Evolutionary conservation across 2,329 filamentous ascomycete genomes (phyloP), one percentile per base, ranked within the genome.

Genomic region (Ophiocordyceps camponoti-leonardi): DNA sequence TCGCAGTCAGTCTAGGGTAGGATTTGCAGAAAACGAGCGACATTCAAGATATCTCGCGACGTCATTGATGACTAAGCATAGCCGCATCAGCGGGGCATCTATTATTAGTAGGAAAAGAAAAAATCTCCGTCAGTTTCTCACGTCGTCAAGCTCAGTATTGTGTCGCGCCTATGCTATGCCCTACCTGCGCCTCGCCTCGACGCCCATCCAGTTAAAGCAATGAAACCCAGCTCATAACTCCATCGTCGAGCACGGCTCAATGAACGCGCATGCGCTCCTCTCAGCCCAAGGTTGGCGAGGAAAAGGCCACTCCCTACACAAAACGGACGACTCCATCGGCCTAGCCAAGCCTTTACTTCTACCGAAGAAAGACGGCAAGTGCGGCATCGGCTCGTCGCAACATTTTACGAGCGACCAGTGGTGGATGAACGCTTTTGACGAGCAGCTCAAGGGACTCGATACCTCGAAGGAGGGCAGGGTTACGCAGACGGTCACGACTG

Each of bases 341-440:
- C 79, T 96, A 46, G 78, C 80, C 23, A 84, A 83, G 54, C 90
- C 90, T 6, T 73, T 96, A 26, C 77, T 94, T 35, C 74, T 94
- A 47, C 79, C 83, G 48, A 81, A 84, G 54, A 94, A 94, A 63
- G 73, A 81, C 54, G 83, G 94, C 61, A 82, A 75, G 26, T 71
- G 84, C 45, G 90, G 90, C 22, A 69, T 96, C 6, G 90, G 90
- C 46, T 79, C 84, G 58, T 86, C 85, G 61, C 69, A 72, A 47
- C 73, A 78, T 50, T 71, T 71, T 50, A 75, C 73, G 20, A 75
- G 71, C 53, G 90, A 95, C 58, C 87, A 94, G 61, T 98, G 92
- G 92, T 98, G 92, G 92, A 72, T 94, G 63, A 82, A 86, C 48
- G 92, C 92, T 12, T 95, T 94, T 53, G 90, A 96, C 63, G 81